phyloP scores from a whole-genome alignment of 129 eudicot species.

The Flaveria ramosissima region DNA sequence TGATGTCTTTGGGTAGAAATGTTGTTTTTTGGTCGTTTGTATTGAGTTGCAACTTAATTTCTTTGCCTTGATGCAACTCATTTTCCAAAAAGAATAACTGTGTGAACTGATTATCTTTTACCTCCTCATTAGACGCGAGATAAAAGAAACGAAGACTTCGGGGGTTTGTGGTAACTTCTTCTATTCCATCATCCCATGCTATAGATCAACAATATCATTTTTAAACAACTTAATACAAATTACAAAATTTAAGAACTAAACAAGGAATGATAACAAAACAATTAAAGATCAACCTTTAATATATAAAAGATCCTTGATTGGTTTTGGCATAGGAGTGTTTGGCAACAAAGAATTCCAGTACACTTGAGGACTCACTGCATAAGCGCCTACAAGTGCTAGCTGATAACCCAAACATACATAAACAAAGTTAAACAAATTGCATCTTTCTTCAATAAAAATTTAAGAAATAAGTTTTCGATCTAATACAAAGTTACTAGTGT shows the following conservation, averaged over 20 bases:
- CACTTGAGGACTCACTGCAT: constrained; percentile 34
- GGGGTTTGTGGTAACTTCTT: too few species aligned
- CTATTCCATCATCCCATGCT: too few species aligned
- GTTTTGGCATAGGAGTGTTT: constrained; percentile 49
- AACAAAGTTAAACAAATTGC: too few species aligned
- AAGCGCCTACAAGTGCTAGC: constrained; percentile 21
- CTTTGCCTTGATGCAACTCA: not conserved
- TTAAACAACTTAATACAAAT: too few species aligned
- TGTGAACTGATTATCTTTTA: not conserved
- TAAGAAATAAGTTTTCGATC: too few species aligned
- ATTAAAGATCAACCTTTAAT: not conserved
- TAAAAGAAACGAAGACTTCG: too few species aligned
- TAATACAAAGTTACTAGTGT: too few species aligned
- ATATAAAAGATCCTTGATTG: constrained; percentile 45
- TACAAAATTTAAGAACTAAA: too few species aligned
- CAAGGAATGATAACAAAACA: not conserved
- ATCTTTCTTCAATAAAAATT: too few species aligned
- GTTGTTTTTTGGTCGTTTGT: not conserved
- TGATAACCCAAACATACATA: constrained; percentile 5
- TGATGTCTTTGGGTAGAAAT: not conserved
- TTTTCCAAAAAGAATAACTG: not conserved
- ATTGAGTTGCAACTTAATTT: not conserved
- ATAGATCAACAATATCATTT: too few species aligned
- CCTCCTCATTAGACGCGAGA: not conserved
- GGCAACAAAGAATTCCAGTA: constrained; percentile 48